Evolutionary conservation across 148 eudicot genomes (phyloP), one percentile per base, ranked within the genome.

Genomic region (Fallopia convolvulus): DNA sequence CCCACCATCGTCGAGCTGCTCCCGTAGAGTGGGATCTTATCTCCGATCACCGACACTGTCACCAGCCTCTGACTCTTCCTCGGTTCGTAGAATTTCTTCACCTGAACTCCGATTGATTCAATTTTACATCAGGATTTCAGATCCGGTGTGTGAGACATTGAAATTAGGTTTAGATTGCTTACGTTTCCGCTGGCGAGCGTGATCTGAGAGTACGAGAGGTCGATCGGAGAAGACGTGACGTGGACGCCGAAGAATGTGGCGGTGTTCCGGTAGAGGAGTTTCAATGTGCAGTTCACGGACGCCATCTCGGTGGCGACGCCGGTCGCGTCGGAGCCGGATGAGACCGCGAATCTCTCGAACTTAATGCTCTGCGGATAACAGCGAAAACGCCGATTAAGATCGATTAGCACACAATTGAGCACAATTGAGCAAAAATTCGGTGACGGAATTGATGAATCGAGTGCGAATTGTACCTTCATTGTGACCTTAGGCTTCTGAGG

Each of bases 221-320:
- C 89, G 3, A 93, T 55, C 0, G 93, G 96, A 8, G 95, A 82
- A 0, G 96, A 82, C 8, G 95, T 76, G n/a, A 93, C 97, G 75
- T 93, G 97, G 26, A 93, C 88, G 0, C 96, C 96, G 55, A 93
- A 93, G 74, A 93, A 93, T 6, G 95, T 82, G 10, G 89, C 97
- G 0, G 95, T 93, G 77, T 93, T 93, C 0, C 89, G 86, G 36
- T 81, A 93, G n/a, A 80, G 50, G 70, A 93, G 81, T 73, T 85
- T 89, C 72, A 93, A 83, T 0, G 97, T 93, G 0, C 90, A 79
- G 53, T 93, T 93, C 58, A 84, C 81, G 21, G 97, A 81, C 42
- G 87, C 89, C 97, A 93, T 90, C 58, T 91, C 93, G 11, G 97
- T 93, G 1, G 93, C 87, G 8, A 93, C 97, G 5, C 97, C 97